Evolutionary conservation across 192 early-diverging fungal genomes (phyloP), one percentile per base, ranked within the genome.

Genomic region (Chytriomyces hyalinus): DNA sequence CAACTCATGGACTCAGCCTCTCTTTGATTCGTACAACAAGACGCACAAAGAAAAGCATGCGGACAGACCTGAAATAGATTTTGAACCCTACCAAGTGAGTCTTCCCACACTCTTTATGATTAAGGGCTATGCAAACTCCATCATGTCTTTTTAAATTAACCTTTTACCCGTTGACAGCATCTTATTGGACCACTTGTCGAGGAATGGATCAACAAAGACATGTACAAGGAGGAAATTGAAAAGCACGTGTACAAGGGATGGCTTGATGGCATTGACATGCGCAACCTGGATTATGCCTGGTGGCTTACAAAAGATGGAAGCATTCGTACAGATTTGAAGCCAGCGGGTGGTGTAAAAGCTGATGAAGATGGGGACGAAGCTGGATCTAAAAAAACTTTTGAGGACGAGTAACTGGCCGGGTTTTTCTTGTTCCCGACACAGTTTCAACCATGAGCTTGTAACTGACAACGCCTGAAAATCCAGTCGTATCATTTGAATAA

Each of bases 141-240:
- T 36, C 36, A 36, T 36, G 36, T 4, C 36, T 36, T 36, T 36
- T 36, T 36, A 13, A 22, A 69, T 75, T 68, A 48, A 68, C 49
- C 28, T 36, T 68, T 68, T 26, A 1, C 49, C 1, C n/a, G 0
- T 48, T 49, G 45, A 0, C 67, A 91, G 82, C 85, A 88, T 10
- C 83, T 87, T 67, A 96, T 99, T 69, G 88, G 92, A 8, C 83
- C 81, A 46, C 98, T 99, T 78, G 97, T 95, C 85, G 85, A 94
- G 76, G 85, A 93, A 81, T 94, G 85, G 78, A 97, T 99, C 75
- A 96, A 97, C 84, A 83, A 87, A 22, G 85, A 87, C 17, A 93
- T 98, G 26, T 85, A 91, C 62, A 82, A 90, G 57, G 91, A 92
- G 13, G 98, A 99, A 85, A 17, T 24, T 5, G 62, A 65, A 0